These are phyloP conservation scores for Pseudozyma pruni DNA, from an alignment of 1,284 basidiomycete species.

Conservation along the genomic window DNA sequence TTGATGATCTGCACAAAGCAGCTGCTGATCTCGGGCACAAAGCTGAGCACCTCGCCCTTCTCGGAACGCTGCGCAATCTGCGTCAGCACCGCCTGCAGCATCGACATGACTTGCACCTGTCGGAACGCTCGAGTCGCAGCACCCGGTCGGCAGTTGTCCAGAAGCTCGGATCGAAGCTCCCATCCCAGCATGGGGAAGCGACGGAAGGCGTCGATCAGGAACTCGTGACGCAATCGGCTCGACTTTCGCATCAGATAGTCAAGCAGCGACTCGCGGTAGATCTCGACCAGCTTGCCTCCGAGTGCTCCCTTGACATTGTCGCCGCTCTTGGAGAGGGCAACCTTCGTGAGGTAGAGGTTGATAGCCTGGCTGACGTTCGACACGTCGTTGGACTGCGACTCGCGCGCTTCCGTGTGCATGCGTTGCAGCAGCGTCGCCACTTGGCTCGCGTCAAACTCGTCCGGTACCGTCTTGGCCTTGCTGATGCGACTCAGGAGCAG, in stretches of 20 bases:
- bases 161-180: slow-evolving; percentile 74
- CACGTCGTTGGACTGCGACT: slow-evolving; percentile 75
- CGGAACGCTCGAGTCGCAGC: slow-evolving; percentile 51
- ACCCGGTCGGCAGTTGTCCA: slow-evolving; percentile 70
- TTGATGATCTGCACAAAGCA: slow-evolving; percentile 73
- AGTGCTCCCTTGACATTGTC: slow-evolving; percentile 25
- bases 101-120: slow-evolving; percentile 75
- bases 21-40: slow-evolving; percentile 73
- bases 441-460: slow-evolving; percentile 70
- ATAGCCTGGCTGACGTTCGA: slow-evolving; percentile 75
- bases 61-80: slow-evolving; percentile 70
- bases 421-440: slow-evolving; percentile 73
- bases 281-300: slow-evolving; percentile 69
- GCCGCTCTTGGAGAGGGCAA: slow-evolving; percentile 22
- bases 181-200: slow-evolving; percentile 78
- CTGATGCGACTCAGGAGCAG: slow-evolving; percentile 80
- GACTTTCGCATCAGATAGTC: slow-evolving; percentile 86
- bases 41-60: slow-evolving; percentile 71
- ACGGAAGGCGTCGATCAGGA: slow-evolving; percentile 82
- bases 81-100: slow-evolving; percentile 77
- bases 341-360: slow-evolving; percentile 77
- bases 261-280: slow-evolving; percentile 77
- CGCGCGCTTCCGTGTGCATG: slow-evolving; percentile 80
- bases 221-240: slow-evolving; percentile 78
- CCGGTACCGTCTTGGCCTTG: slow-evolving; percentile 79